Conservation (phyloP, 768 basidiomycete genomes). For the Arthromyces matolae region DNA sequence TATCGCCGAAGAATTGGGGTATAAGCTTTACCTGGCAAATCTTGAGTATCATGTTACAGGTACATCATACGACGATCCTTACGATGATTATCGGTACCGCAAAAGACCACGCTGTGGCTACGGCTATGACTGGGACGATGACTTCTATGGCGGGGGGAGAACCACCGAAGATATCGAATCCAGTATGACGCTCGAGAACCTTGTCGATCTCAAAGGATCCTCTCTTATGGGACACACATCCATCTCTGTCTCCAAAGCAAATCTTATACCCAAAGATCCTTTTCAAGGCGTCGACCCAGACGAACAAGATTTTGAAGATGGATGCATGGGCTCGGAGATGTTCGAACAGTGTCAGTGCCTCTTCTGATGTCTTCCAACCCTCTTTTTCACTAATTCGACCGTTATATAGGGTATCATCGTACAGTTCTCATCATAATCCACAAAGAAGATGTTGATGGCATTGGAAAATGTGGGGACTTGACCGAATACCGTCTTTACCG, state of each 20-base stretch:
- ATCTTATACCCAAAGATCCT: slow-evolving; percentile 30
- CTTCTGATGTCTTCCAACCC: slow-evolving; percentile 1
- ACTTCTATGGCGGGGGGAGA: too few species aligned
- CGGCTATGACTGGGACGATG: too few species aligned
- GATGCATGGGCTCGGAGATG: too few species aligned
- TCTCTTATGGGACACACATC: slow-evolving; percentile 11
- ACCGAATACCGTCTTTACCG: slow-evolving; percentile 2
- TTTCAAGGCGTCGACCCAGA: slow-evolving; percentile 33
- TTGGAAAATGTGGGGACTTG: slow-evolving; percentile 15
- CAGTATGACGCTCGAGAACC: slow-evolving; percentile 20
- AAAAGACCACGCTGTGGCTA: too few species aligned
- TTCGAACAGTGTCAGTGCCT: slow-evolving; percentile 34
- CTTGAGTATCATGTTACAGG: slow-evolving; percentile 7
- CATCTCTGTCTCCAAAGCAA: slow-evolving; percentile 20
- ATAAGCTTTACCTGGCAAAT: slow-evolving; percentile 10
- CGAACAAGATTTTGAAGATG: slow-evolving; percentile 34
- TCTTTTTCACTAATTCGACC: slow-evolving; percentile 21
- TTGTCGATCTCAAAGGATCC: slow-evolving; percentile 32
- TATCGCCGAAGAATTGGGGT: slow-evolving; percentile 11
- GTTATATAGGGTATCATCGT: slow-evolving; percentile 21
- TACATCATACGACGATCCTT: background rate
- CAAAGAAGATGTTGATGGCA: slow-evolving; percentile 1
- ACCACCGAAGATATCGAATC: too few species aligned
- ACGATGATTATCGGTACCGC: too few species aligned
- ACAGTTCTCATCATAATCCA: slow-evolving; percentile 10